Conservation (phyloP, 2,329 filamentous ascomycete species). For the Colletotrichum sp. region DNA sequence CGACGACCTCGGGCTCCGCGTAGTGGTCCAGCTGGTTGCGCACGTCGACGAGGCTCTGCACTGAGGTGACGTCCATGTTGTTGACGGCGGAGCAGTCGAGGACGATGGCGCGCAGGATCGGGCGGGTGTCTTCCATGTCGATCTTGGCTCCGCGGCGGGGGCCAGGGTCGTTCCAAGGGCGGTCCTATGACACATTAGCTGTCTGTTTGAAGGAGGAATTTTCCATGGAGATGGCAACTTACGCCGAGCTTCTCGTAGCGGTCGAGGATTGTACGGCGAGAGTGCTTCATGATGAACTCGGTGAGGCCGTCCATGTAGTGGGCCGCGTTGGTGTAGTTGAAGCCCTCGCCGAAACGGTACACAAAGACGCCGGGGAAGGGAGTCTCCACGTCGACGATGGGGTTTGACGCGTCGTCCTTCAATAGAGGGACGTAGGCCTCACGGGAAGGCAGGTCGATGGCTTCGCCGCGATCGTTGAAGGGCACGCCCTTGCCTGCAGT, state of each 20-base stretch:
- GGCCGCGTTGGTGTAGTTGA: slow-evolving; percentile 58
- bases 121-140: slow-evolving; percentile 41
- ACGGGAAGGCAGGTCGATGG: slow-evolving; percentile 24
- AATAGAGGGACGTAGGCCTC: slow-evolving; percentile 47
- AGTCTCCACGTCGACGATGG: slow-evolving; percentile 42
- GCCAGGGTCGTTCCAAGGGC: slow-evolving; percentile 61
- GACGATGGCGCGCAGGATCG: slow-evolving; percentile 57
- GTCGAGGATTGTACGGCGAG: slow-evolving; percentile 42
- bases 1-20: slow-evolving; percentile 50
- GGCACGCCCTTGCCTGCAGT: slow-evolving; percentile 20
- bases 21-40: slow-evolving; percentile 60
- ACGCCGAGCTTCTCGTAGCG: slow-evolving; percentile 52
- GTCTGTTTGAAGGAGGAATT: fast-evolving
- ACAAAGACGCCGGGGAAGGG: slow-evolving; percentile 56
- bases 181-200: slow-evolving; percentile 35
- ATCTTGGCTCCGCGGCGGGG: slow-evolving; percentile 38
- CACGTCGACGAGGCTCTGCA: slow-evolving; percentile 62
- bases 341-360: slow-evolving; percentile 56
- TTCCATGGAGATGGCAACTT: slow-evolving; percentile 26
- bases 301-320: slow-evolving; percentile 49
- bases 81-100: slow-evolving; percentile 64
- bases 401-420: slow-evolving; percentile 49
- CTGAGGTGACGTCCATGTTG: slow-evolving; percentile 60
- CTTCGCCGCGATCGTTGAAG: slow-evolving; percentile 20
- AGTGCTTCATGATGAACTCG: slow-evolving; percentile 43